A percentile compares a stretch with the other conserved stretches of the same genome.
Evolutionary conservation across 1,284 basidiomycete genomes (phyloP).

Genomic region (Microbotryomycetes sp.): DNA sequence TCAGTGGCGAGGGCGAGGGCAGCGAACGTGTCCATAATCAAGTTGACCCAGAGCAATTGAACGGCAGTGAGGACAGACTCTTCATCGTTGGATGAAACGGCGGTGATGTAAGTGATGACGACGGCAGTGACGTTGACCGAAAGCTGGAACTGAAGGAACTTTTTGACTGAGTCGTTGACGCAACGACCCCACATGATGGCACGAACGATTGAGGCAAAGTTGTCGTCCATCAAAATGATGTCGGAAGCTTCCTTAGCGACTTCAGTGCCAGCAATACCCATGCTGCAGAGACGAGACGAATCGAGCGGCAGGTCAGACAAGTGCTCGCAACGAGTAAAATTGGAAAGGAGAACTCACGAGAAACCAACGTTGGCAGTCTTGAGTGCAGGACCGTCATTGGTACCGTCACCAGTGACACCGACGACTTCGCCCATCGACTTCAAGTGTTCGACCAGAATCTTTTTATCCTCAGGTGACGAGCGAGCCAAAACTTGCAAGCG

Average conservation of each 20-base stretch:
- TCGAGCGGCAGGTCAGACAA: neutral
- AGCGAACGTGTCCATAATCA: constrained; percentile 69
- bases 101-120: constrained; percentile 84
- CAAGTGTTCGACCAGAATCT: constrained; percentile 80
- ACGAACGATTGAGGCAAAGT: constrained; percentile 91
- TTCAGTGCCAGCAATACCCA: constrained; percentile 98
- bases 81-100: constrained; percentile 70
- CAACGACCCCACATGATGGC: constrained; percentile 99
- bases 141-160: constrained; percentile 97
- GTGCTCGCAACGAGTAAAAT: neutral
- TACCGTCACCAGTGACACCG: constrained; percentile 96
- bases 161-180: constrained; percentile 94
- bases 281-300: constrained; percentile 43
- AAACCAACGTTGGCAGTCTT: constrained; percentile 92
- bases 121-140: constrained; percentile 95
- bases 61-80: constrained; percentile 85
- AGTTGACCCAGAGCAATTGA: constrained; percentile 93
- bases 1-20: constrained; percentile 95
- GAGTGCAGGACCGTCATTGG: constrained; percentile 94
- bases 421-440: constrained; percentile 85
- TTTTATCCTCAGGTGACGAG: constrained; percentile 97
- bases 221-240: constrained; percentile 94
- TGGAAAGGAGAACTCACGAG: constrained; percentile 45
- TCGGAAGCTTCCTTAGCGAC: constrained; percentile 99
- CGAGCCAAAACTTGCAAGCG: constrained; percentile 65